These are phyloP conservation scores for Candida tallmaniae DNA, from an alignment of 805 yeast species.

Conservation along the genomic window DNA sequence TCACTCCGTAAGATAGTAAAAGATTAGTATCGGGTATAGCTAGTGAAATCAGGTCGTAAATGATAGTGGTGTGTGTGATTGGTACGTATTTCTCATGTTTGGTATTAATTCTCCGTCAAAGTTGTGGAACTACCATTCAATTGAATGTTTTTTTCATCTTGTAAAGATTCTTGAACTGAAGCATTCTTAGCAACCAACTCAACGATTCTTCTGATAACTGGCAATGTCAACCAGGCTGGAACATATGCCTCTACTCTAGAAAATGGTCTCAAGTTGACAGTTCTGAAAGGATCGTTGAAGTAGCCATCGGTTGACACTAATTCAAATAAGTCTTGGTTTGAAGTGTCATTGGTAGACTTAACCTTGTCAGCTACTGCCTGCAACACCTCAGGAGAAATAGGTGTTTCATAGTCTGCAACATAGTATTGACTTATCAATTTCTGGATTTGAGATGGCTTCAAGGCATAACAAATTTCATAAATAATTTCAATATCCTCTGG, in stretches of 20 bases:
- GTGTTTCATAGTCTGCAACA: conserved; percentile 92
- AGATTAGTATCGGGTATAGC: too few species aligned
- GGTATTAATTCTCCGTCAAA: conserved; percentile 4
- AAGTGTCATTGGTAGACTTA: conserved; percentile 48
- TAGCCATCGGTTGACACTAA: conserved; percentile 66
- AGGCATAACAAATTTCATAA: conserved; percentile 89
- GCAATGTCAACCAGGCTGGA: conserved; percentile 90
- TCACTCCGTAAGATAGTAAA: background rate
- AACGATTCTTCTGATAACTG: conserved; percentile 81
- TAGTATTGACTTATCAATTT: conserved; percentile 83
- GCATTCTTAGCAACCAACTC: conserved; percentile 86
- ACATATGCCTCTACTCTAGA: conserved; percentile 83
- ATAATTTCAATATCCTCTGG: conserved; percentile 86
- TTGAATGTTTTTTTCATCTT: conserved; percentile 1
- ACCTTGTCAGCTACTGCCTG: conserved; percentile 78
- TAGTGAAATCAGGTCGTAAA: too few species aligned
- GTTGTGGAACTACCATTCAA: conserved; percentile 3
- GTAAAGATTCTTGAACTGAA: conserved; percentile 43
- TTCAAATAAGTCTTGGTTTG: conserved; percentile 63
- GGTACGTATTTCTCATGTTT: too few species aligned
- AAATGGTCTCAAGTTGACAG: conserved; percentile 70
- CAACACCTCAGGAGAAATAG: conserved; percentile 77
- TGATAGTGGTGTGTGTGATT: too few species aligned
- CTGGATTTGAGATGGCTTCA: conserved; percentile 94
- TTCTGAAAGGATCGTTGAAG: conserved; percentile 79